A percentile compares a stretch with the other conserved stretches of the same genome.
phyloP scores from a whole-genome alignment of 352 stramenopile genomes.

The Pythium pyrilobum region DNA sequence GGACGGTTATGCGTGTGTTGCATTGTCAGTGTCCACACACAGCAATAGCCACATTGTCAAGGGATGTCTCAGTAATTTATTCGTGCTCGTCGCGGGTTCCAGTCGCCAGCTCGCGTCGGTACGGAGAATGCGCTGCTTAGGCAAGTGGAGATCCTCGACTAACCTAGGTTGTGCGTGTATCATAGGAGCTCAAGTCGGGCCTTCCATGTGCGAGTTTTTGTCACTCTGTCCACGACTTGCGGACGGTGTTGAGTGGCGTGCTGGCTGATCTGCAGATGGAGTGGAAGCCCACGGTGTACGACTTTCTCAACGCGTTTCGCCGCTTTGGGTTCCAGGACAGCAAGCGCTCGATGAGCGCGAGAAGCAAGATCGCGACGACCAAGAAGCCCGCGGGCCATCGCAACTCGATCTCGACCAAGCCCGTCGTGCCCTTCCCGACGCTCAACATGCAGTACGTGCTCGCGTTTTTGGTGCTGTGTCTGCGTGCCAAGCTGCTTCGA shows the following conservation, averaged over 20 bases:
- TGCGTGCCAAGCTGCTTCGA: slow-evolving; percentile 56
- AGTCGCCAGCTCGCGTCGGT: slow-evolving; percentile 3
- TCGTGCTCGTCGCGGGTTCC: slow-evolving; percentile 26
- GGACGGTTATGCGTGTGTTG: background rate
- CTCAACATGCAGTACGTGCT: slow-evolving; percentile 82
- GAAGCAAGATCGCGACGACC: slow-evolving; percentile 61
- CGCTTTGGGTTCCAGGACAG: slow-evolving; percentile 78
- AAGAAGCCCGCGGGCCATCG: slow-evolving; percentile 1
- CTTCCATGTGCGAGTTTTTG: slow-evolving; percentile 46
- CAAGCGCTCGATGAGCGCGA: slow-evolving; percentile 78
- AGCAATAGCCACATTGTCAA: slow-evolving; percentile 55
- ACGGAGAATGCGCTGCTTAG: background rate
- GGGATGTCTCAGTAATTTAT: slow-evolving; percentile 72
- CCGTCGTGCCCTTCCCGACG: slow-evolving; percentile 49
- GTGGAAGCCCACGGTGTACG: slow-evolving; percentile 64
- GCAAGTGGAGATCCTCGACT: background rate
- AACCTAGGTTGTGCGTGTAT: background rate
- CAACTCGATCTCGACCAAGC: slow-evolving; percentile 5
- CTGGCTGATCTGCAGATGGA: slow-evolving; percentile 47
- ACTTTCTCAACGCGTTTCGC: slow-evolving; percentile 75
- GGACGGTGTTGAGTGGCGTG: slow-evolving; percentile 24
- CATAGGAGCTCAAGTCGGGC: slow-evolving; percentile 36
- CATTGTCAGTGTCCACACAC: slow-evolving; percentile 63
- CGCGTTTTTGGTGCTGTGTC: slow-evolving; percentile 64
- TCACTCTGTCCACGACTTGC: slow-evolving; percentile 49